Evolutionary conservation across 192 early-diverging fungal genomes (phyloP).

Genomic region (Backusella westeae): DNA sequence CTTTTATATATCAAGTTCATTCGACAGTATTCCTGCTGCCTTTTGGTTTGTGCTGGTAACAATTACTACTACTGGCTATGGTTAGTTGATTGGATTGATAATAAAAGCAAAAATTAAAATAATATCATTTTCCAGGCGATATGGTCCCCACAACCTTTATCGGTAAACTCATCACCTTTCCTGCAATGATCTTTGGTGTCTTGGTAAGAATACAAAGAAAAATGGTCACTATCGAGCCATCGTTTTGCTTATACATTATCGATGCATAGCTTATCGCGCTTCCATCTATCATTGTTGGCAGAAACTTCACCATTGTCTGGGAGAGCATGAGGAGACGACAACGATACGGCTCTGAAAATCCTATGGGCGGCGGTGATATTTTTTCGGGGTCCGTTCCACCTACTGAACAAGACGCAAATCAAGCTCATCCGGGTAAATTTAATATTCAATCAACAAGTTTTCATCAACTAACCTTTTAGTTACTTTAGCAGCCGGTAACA

Average conservation of each 20-base stretch:
- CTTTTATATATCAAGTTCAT: conserved; percentile 38
- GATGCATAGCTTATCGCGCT: conserved; percentile 64
- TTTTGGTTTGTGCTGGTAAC: conserved; percentile 79
- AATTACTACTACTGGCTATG: conserved; percentile 79
- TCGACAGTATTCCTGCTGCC: conserved; percentile 77
- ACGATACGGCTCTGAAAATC: not conserved
- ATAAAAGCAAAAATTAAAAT: not conserved
- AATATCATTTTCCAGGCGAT: conserved; percentile 47
- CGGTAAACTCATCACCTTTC: conserved; percentile 77
- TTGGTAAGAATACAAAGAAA: conserved; percentile 32
- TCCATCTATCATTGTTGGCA: conserved; percentile 82
- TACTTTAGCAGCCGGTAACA: not conserved
- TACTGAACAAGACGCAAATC: conserved; percentile 7
- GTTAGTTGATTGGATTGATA: conserved; percentile 20
- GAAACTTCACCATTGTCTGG: conserved; percentile 83
- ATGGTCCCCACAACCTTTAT: conserved; percentile 80
- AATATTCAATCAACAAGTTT: not conserved
- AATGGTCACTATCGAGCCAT: not conserved
- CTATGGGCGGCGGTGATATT: not conserved
- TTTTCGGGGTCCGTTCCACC: not conserved
- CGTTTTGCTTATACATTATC: not conserved
- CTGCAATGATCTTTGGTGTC: conserved; percentile 81
- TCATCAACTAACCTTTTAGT: not conserved
- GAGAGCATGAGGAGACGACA: conserved; percentile 59
- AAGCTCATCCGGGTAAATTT: not conserved